A percentile compares a stretch with the other conserved stretches of the same genome.
These are phyloP conservation scores for Centaurea solstitialis DNA, from an alignment of 129 eudicot species.

Conservation along the genomic window DNA sequence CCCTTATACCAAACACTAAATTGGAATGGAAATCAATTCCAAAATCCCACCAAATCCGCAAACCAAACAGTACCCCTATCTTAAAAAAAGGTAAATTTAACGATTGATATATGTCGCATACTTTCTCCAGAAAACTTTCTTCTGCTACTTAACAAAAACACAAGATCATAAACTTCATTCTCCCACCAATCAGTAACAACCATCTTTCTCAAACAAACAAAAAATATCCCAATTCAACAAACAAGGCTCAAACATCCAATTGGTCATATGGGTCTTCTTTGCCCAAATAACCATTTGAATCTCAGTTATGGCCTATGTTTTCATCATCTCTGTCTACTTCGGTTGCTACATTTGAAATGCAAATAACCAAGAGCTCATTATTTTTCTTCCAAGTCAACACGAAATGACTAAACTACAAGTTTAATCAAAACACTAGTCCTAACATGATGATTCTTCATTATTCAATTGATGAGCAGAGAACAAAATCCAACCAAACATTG, in stretches of 20 bases:
- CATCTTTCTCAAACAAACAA: background rate
- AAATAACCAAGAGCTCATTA: slow-evolving; percentile 5
- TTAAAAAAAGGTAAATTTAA: no score
- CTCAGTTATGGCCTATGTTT: slow-evolving; percentile 72
- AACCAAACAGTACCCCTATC: no score
- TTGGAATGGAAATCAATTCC: no score
- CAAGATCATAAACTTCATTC: background rate
- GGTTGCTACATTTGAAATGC: background rate
- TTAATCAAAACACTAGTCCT: slow-evolving; percentile 14
- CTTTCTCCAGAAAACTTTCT: no score
- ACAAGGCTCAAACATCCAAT: slow-evolving; percentile 4
- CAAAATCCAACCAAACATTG: slow-evolving; percentile 33
- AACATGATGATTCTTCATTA: slow-evolving; percentile 23
- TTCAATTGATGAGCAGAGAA: slow-evolving; percentile 17
- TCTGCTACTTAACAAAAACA: background rate
- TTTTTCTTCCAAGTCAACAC: slow-evolving; percentile 7
- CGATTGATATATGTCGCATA: no score
- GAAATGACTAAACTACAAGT: slow-evolving; percentile 9
- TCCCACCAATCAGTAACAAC: background rate
- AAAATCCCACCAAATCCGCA: no score
- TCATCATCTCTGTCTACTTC: background rate
- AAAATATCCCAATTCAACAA: background rate
- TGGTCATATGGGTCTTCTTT: slow-evolving; percentile 89
- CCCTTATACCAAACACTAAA: no score
- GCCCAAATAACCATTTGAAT: slow-evolving; percentile 78